These are phyloP conservation scores for Bruguiera hainesii DNA, from an alignment of 441 rosid genomes.

Conservation along the genomic window DNA sequence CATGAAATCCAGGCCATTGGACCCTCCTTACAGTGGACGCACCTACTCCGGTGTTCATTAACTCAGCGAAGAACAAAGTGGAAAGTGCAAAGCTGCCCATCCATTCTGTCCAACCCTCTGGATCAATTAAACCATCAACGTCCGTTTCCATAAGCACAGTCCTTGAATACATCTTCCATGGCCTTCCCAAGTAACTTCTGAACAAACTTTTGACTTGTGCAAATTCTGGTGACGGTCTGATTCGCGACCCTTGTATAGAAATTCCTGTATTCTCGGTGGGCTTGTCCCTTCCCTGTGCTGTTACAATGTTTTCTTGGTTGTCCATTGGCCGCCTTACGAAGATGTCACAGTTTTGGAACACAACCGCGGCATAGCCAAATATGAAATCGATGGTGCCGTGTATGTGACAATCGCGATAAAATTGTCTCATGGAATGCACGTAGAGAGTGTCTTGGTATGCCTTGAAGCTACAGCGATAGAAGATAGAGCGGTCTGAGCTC, in stretches of 20 bases:
- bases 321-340: constrained; percentile 46
- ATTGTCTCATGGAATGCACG: constrained; percentile 46
- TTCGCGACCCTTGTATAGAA: constrained; percentile 41
- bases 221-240: constrained; percentile 43
- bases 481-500: constrained; percentile 47
- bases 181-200: constrained; percentile 52
- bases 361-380: constrained; percentile 48
- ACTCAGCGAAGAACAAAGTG: constrained; percentile 57
- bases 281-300: constrained; percentile 57
- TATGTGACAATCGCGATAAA: constrained; percentile 62
- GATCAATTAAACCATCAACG: constrained; percentile 52
- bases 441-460: constrained; percentile 68
- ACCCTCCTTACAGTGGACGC: constrained; percentile 37
- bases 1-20: constrained; percentile 61
- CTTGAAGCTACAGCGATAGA: constrained; percentile 61
- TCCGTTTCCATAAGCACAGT: constrained; percentile 50
- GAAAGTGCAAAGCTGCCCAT: constrained; percentile 45
- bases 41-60: constrained; percentile 49
- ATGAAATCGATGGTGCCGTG: constrained; percentile 71
- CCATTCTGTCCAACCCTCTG: constrained; percentile 66
- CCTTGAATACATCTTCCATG: constrained; percentile 64
- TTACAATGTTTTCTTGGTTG: constrained; percentile 47
- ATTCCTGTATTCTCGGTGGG: constrained; percentile 53
- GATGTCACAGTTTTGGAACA: constrained; percentile 67
- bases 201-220: constrained; percentile 26